Conservation (phyloP, 2,329 filamentous ascomycete genomes). For the Aspergillus udagawae region DNA sequence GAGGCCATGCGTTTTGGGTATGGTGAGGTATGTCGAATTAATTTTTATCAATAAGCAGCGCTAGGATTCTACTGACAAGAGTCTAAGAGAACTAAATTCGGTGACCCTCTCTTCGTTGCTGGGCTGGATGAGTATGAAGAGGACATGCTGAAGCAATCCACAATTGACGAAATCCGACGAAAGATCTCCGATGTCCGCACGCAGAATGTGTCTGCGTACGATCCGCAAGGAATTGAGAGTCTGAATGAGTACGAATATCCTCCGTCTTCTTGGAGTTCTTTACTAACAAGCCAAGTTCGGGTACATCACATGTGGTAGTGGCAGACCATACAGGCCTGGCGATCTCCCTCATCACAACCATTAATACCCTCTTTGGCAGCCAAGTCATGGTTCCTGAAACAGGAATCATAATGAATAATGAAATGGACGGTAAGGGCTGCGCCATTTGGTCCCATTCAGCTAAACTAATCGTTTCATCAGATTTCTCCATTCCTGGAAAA, state of each 20-base stretch:
- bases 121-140: slow-evolving; percentile 62
- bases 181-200: slow-evolving; percentile 71
- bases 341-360: slow-evolving; percentile 76
- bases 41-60: neutral
- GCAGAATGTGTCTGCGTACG: slow-evolving; percentile 68
- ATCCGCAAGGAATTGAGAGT: slow-evolving; percentile 63
- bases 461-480: slow-evolving; percentile 58
- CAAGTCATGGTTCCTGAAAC: slow-evolving; percentile 74
- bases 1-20: slow-evolving; percentile 92
- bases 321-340: slow-evolving; percentile 71
- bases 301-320: slow-evolving; percentile 55
- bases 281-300: slow-evolving; percentile 32
- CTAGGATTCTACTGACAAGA: slow-evolving; percentile 7
- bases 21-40: slow-evolving; percentile 45
- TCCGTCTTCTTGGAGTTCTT: neutral
- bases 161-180: slow-evolving; percentile 56
- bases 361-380: slow-evolving; percentile 83
- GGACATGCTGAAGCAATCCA: slow-evolving; percentile 60
- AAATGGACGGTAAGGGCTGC: slow-evolving; percentile 54
- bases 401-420: slow-evolving; percentile 70
- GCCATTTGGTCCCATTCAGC: neutral
- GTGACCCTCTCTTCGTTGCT: slow-evolving; percentile 72
- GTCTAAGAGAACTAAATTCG: slow-evolving; percentile 66
- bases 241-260: slow-evolving; percentile 52
- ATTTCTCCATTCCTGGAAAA: slow-evolving; percentile 78